phyloP scores from a whole-genome alignment of 1,284 basidiomycete species.

The Austroboletus olivaceoglutinosus region DNA sequence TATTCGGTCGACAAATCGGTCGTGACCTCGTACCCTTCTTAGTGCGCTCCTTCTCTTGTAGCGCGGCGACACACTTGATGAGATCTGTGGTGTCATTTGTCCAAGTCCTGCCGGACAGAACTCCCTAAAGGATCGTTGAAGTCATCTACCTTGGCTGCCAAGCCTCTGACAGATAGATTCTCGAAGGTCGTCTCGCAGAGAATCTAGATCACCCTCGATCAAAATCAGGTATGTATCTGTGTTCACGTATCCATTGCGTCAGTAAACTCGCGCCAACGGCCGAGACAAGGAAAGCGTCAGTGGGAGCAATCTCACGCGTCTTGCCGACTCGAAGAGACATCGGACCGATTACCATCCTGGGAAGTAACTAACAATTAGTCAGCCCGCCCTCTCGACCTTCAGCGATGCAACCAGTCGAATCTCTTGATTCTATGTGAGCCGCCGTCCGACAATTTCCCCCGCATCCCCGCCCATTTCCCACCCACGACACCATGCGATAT shows the following conservation, averaged over 20 bases:
- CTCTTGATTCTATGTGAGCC: too few species aligned
- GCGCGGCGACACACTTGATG: slow-evolving; percentile 80
- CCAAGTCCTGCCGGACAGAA: slow-evolving; percentile 66
- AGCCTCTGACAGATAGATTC: slow-evolving; percentile 53
- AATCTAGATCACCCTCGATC: slow-evolving; percentile 94
- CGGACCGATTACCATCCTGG: too few species aligned
- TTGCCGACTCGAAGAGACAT: too few species aligned
- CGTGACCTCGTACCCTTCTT: slow-evolving; percentile 38
- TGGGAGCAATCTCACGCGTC: slow-evolving; percentile 32
- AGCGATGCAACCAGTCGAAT: too few species aligned
- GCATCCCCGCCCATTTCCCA: too few species aligned
- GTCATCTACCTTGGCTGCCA: slow-evolving; percentile 1
- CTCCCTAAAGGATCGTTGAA: slow-evolving; percentile 46
- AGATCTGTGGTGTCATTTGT: slow-evolving; percentile 91
- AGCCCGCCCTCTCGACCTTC: too few species aligned
- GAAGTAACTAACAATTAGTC: too few species aligned
- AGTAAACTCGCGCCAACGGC: not conserved
- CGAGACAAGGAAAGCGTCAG: not conserved
- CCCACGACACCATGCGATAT: not conserved
- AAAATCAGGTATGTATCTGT: slow-evolving; percentile 77
- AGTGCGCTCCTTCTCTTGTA: slow-evolving; percentile 55
- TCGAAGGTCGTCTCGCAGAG: slow-evolving; percentile 72
- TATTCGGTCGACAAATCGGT: not conserved
- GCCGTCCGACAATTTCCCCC: not conserved
- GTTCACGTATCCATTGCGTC: slow-evolving; percentile 2